phyloP scores from a whole-genome alignment of 2,329 filamentous ascomycete genomes.

The Arthrobotrys iridis region DNA sequence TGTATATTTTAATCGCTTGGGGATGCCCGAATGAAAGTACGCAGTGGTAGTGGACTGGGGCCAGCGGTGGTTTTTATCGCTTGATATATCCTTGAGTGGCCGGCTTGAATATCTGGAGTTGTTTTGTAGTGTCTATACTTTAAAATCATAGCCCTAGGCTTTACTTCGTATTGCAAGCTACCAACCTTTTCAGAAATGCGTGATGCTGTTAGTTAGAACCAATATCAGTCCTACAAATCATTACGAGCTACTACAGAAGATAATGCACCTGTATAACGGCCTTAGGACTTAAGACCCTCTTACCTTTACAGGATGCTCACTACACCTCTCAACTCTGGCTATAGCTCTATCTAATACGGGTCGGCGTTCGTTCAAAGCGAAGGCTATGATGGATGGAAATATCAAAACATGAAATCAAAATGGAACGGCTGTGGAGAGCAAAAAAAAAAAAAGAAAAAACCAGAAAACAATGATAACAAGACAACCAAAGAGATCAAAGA shows the following conservation, averaged over 20 bases:
- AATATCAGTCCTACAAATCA: too few relatives aligned
- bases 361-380: not conserved
- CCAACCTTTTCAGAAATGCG: too few relatives aligned
- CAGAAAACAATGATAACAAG: too few relatives aligned
- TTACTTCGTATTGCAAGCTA: too few relatives aligned
- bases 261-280: too few relatives aligned
- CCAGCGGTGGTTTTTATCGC: not conserved
- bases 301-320: not conserved
- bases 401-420: not conserved
- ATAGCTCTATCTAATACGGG: not conserved
- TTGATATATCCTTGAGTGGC: not conserved
- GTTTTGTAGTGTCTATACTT: too few relatives aligned
- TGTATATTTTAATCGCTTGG: constrained; percentile 41
- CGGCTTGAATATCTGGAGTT: too few relatives aligned
- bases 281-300: too few relatives aligned
- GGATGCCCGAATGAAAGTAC: not conserved
- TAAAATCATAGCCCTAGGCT: too few relatives aligned
- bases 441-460: too few relatives aligned
- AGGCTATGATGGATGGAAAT: not conserved
- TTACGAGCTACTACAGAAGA: too few relatives aligned
- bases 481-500: not conserved
- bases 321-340: not conserved
- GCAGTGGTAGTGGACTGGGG: not conserved
- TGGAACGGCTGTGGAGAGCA: not conserved
- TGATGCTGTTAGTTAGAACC: too few relatives aligned